These are phyloP conservation scores for Salicornia ramosissima DNA, from an alignment of 148 eudicot species.

Conservation along the genomic window DNA sequence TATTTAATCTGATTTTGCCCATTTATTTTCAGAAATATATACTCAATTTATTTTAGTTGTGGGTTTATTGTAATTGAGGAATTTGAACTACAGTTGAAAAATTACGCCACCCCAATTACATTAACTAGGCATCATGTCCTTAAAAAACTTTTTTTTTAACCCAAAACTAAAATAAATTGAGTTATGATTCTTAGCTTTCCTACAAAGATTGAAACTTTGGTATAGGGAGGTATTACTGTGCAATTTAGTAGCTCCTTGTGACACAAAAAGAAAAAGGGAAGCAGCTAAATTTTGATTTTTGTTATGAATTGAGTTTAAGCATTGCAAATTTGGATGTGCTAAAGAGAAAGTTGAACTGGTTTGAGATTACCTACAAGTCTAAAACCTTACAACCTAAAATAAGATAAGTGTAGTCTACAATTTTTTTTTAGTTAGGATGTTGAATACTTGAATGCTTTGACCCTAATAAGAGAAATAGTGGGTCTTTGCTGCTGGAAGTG, in stretches of 20 bases:
- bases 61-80: not conserved
- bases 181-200: not conserved
- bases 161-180: no score
- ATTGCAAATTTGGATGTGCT: not conserved
- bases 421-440: not conserved
- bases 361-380: not conserved
- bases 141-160: no score
- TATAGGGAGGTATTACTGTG: not conserved
- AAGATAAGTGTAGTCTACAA: not conserved
- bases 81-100: not conserved
- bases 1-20: not conserved
- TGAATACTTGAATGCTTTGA: not conserved
- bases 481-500: not conserved
- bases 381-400: not conserved
- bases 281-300: not conserved
- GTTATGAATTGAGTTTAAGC: not conserved
- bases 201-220: conserved; percentile 1
- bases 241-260: not conserved
- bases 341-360: not conserved
- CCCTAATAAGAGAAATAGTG: not conserved
- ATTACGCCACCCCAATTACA: not conserved
- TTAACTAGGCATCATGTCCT: no score
- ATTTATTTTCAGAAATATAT: not conserved
- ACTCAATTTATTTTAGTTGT: not conserved
- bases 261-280: not conserved